phyloP scores from a whole-genome alignment of 208 protist species.

The Blechomonas ayalai region DNA sequence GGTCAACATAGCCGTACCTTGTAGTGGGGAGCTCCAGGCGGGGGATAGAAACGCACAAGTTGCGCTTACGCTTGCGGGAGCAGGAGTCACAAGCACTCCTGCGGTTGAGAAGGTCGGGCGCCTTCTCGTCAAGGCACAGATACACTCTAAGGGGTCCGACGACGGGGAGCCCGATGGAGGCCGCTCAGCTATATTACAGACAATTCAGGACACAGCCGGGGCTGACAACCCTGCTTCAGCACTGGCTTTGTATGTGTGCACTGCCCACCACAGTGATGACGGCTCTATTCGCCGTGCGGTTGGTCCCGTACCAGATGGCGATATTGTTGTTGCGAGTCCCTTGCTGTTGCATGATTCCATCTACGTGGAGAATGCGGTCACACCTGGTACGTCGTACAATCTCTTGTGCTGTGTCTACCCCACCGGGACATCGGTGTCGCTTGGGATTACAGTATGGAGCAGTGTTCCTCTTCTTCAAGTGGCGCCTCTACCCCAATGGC shows the following conservation, averaged over 20 bases:
- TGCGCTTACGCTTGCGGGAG: slow-evolving; percentile 13
- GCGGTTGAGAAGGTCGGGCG: not conserved
- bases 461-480: slow-evolving; percentile 28
- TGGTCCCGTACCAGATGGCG: slow-evolving; percentile 17
- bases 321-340: slow-evolving; percentile 23
- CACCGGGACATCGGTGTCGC: slow-evolving; percentile 11
- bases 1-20: slow-evolving; percentile 13
- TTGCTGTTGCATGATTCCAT: slow-evolving; percentile 36
- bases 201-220: slow-evolving; percentile 6
- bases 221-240: slow-evolving; percentile 1
- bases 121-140: not conserved
- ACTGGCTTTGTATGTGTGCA: slow-evolving; percentile 16
- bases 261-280: slow-evolving; percentile 12
- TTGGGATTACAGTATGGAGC: slow-evolving; percentile 62
- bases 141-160: not conserved
- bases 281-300: slow-evolving; percentile 14
- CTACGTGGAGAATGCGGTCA: slow-evolving; percentile 13
- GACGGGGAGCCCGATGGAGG: too few species aligned
- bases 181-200: too few species aligned
- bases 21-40: slow-evolving; percentile 36
- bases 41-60: slow-evolving; percentile 65
- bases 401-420: slow-evolving; percentile 49
- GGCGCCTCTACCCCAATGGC: slow-evolving; percentile 38
- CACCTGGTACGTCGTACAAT: slow-evolving; percentile 30
- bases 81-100: slow-evolving; percentile 3